Evolutionary conservation across 345 rosid genomes (phyloP), one percentile per base, ranked within the genome.

Genomic region (Mallotus nudiflorus): DNA sequence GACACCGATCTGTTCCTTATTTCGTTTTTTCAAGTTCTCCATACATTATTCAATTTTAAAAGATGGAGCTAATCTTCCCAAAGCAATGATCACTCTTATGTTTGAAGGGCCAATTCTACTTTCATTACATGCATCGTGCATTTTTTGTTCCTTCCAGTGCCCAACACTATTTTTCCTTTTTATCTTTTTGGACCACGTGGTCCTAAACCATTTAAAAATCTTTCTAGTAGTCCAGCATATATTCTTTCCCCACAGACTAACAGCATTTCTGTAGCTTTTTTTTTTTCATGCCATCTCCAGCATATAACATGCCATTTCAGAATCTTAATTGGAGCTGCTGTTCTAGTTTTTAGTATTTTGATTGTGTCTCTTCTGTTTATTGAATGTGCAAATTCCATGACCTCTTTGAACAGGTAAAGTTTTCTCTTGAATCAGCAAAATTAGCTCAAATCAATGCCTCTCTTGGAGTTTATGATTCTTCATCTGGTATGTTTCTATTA

Each of bases 401-500:
- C 66, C n/a, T 56, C 40, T 8, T 25, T 73, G 73, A 57, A 69
- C 85, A 90, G 98, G 99, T 90, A 33, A 82, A 82, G 77, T 74
- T 83, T 62, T 95, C 98, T 72, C 86, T 95, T 24, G 85, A 89
- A 81, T 97, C 97, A 81, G 96, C 94, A 73, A 82, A 85, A 74
- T 65, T 80, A 80, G 90, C 98, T 55, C 90, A 83, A 66, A 77
- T 62, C 68, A 85, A 89, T 78, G 89, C 92, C 45, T 88, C 98
- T 68, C 65, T 49, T 63, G 97, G 98, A 62, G 80, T 60, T 73
- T 90, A 82, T 68, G 82, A 83, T 76, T 82, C 87, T 54, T 89
- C 99, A 48, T 94, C 97, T 67, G 87, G 97, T 95, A 82, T 72
- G 80, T 82, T 75, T 59, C 70, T 28, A 22, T 28, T 18, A 62